Base-by-base conservation (phyloP, 306 rosid species). In the Parietaria judaica region DNA sequence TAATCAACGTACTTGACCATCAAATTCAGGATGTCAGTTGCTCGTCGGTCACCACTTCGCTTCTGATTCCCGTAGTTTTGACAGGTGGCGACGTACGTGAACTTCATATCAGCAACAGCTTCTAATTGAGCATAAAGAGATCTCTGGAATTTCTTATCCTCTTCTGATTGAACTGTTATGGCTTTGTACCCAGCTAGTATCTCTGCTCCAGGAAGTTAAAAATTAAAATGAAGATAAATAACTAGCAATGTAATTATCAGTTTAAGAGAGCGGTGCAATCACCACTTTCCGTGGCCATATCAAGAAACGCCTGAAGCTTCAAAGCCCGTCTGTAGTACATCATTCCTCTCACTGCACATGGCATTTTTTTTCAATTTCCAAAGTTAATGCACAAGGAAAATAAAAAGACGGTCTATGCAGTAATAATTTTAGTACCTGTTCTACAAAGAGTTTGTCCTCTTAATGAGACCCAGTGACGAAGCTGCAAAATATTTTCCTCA, bases 271-370 rank as follows among this genome's bases (percentile, higher is more conserved):
- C 53, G 13, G 45, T 53, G 31, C 37, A 60, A 71, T 79, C 79
- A 92, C 99, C 99, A 23, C 50, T 61, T 69, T 92, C 99, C 59
- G 54, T 37, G 76, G 99, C 99, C 99, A 92, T 88, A 78, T 92
- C 99, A 54, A 92, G 99, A 74, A 92, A 92, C 69, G 99, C 96
- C 76, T 92, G 99, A 65, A 92, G 99, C 84, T 88, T 88, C 70
- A 92, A 72, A 66, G 99, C 99, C 69, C 96, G 74, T 57, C 96
- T 81, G 68, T 88, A 92, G 60, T 92, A 92, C 99, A 92, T 92
- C 96, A 92, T 92, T 66, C 99, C 99, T 80, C 96, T 82, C 41
- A 92, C 99, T 92, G 90, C 71, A 81, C 31, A 23, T 23, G 31
- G 31, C 31, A 23, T 23, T 23, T 23, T 23, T 23, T 23, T 23